Conservation (phyloP, 495 filamentous ascomycete genomes). For the Tuber brumale region DNA sequence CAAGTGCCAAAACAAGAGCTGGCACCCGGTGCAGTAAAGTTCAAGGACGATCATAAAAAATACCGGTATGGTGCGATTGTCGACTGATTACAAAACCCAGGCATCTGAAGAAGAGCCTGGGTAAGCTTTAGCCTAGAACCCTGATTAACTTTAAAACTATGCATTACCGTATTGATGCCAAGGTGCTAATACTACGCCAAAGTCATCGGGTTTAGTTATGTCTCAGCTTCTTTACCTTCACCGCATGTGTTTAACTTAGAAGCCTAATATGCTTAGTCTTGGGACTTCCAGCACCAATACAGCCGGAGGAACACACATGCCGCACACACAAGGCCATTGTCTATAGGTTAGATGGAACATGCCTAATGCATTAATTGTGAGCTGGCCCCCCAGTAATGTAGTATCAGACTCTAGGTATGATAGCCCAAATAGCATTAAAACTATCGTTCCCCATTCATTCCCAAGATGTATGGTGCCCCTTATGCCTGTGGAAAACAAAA, state of each 20-base stretch:
- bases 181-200: not conserved
- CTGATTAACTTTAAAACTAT: not conserved
- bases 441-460: not conserved
- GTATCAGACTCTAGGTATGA: not conserved
- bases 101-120: not conserved
- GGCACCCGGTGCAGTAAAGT: not conserved
- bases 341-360: not conserved
- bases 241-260: not conserved
- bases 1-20: not conserved
- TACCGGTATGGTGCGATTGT: not conserved
- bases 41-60: not conserved
- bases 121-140: not conserved
- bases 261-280: not conserved
- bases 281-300: not conserved
- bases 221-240: not conserved
- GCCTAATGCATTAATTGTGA: not conserved
- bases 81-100: not conserved
- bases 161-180: not conserved
- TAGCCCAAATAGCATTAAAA: not conserved
- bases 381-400: not conserved
- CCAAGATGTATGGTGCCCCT: not conserved
- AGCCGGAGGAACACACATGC: not conserved
- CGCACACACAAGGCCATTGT: not conserved
- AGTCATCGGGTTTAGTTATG: not conserved
- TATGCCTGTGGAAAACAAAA: not conserved